Evolutionary conservation across 2,329 filamentous ascomycete genomes (phyloP).

Genomic region (Pseudogymnoascus sp.): DNA sequence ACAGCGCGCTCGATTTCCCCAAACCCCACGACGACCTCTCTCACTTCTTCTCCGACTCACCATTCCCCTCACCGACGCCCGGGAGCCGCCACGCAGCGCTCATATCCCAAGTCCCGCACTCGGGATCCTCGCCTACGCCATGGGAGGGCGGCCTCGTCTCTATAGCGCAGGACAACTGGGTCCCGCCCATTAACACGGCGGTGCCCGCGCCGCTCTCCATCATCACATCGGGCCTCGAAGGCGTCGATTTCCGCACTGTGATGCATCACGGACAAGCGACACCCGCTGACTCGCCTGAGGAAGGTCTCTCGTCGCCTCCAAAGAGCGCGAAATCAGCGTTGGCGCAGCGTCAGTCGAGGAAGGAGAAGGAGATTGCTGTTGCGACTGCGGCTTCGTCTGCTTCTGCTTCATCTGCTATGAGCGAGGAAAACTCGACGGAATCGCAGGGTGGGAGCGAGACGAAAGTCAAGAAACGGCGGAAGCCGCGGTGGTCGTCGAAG

Average conservation of each 20-base stretch:
- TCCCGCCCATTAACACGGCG: neutral
- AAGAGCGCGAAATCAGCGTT: neutral
- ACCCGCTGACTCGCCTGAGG: neutral
- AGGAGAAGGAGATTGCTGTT: neutral
- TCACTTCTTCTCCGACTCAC: neutral
- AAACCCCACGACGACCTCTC: neutral
- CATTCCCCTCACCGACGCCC: neutral
- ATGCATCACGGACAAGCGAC: neutral
- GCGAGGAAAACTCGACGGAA: too few relatives aligned
- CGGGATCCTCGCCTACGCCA: neutral
- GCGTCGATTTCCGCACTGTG: neutral
- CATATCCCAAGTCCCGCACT: too few relatives aligned
- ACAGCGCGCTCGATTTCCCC: neutral
- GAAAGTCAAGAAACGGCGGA: neutral
- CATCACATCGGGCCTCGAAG: neutral
- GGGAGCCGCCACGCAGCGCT: neutral
- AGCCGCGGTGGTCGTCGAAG: neutral
- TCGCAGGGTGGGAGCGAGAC: neutral
- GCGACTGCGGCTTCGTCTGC: neutral
- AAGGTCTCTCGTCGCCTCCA: neutral
- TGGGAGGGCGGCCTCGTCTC: neutral
- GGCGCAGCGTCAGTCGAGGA: neutral
- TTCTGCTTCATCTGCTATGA: neutral
- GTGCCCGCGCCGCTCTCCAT: neutral
- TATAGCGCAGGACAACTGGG: neutral